phyloP scores from a whole-genome alignment of 2,329 filamentous ascomycete species.

The Thelonectria rubi region DNA sequence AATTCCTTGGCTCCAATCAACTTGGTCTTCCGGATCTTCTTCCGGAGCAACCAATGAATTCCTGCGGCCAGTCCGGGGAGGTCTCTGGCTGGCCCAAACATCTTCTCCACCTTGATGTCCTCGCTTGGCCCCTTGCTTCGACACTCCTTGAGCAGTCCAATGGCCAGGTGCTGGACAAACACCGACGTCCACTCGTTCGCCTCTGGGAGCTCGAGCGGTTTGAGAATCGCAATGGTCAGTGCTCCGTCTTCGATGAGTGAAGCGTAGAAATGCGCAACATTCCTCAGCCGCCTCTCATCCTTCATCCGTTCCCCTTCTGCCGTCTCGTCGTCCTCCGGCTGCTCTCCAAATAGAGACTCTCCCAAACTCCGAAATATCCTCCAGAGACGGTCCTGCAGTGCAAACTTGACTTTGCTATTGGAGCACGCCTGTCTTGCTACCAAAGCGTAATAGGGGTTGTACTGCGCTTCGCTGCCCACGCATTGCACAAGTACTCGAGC shows the following conservation, averaged over 20 bases:
- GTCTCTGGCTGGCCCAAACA: conserved; percentile 72
- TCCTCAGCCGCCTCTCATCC: conserved; percentile 61
- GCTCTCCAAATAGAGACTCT: conserved; percentile 77
- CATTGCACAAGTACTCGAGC: conserved; percentile 89
- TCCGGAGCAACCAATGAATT: conserved; percentile 81
- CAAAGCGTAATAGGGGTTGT: conserved; percentile 94
- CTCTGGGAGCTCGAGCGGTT: conserved; percentile 81
- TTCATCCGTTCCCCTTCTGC: conserved; percentile 57
- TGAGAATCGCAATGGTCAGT: conserved; percentile 61
- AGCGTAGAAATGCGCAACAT: conserved; percentile 65
- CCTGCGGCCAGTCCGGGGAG: conserved; percentile 75
- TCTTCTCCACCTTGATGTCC: conserved; percentile 67
- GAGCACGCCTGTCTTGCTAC: conserved; percentile 80
- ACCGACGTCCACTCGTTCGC: conserved; percentile 78
- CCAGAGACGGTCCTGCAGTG: conserved; percentile 89
- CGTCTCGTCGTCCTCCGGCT: conserved; percentile 64
- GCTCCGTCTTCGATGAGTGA: conserved; percentile 58
- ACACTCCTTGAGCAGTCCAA: conserved; percentile 76
- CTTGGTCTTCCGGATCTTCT: conserved; percentile 73
- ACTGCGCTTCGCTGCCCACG: conserved; percentile 80
- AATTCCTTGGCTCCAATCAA: conserved; percentile 60
- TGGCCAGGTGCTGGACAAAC: conserved; percentile 83
- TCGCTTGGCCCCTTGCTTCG: conserved; percentile 57
- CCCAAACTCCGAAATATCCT: conserved; percentile 85
- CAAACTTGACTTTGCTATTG: conserved; percentile 79